Evolutionary conservation across 495 filamentous ascomycete species (phyloP), one percentile per base, ranked within the genome.

Genomic region (Podospora anserina): DNA sequence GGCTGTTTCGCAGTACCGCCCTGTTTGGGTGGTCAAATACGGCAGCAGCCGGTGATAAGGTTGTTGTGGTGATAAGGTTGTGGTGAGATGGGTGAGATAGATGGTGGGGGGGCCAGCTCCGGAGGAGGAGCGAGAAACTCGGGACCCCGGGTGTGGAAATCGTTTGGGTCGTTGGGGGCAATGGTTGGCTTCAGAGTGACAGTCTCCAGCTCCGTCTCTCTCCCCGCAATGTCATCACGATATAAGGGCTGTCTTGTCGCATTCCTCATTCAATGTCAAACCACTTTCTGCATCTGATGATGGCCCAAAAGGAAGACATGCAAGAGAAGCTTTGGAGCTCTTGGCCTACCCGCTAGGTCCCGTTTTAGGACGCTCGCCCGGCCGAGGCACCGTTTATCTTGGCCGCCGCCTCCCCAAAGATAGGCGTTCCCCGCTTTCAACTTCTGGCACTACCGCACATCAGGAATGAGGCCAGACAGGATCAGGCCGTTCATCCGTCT

Each of bases 381-480:
- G 2, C 39, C 39, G 39, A 49, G 39, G 39, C 39, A 49, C 39
- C 39, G 39, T 49, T 49, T 49, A 49, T 49, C 39, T 49, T 49
- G 39, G 39, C 5, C 39, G 39, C 39, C 13, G 39, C 39, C 39
- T 23, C 23, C 39, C 9, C 39, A 49, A 13, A 63, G 61, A 63
- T 63, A 63, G 61, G 61, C n/a, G n/a, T 63, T 63, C 61, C 61
- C 61, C 61, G 61, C 61, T 63, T 49, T 39, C 61, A 16, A 23
- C 32, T 19, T 5, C 61, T 28, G 23, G 55, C n/a, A 32, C n/a
- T 26, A 58, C 23, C 55, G n/a, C n/a, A 58, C 55, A 58, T 61
- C 23, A 27, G 19, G 56, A 59, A 59, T 23, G 26, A 23, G 19
- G 56, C 26, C 56, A 59, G 56, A 20, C 56, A 27, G 56, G 26